phyloP scores from a whole-genome alignment of 225 moss, liverwort and hornwort genomes.

The Ulota crispa region DNA sequence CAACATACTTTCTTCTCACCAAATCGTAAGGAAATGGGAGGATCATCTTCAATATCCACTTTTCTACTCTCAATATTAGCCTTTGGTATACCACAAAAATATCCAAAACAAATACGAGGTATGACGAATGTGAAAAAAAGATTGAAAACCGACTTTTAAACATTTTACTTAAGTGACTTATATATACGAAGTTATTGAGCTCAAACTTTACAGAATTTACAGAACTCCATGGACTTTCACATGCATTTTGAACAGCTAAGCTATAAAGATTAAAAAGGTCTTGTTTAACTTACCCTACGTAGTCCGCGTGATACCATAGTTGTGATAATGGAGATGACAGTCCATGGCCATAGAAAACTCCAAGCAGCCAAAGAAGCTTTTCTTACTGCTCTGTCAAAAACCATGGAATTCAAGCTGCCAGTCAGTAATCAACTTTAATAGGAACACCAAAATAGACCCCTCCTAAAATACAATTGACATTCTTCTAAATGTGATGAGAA shows the following conservation, averaged over 20 bases:
- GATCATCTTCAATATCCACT: background rate
- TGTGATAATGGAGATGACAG: background rate
- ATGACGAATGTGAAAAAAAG: background rate
- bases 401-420: constrained; percentile 30
- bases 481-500: background rate
- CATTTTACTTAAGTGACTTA: too few species aligned
- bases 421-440: constrained; percentile 16
- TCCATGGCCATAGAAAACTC: constrained; percentile 14
- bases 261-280: background rate
- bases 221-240: background rate
- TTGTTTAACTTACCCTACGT: constrained; percentile 18
- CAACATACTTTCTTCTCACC: background rate
- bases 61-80: background rate
- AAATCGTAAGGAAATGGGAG: background rate
- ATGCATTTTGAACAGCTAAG: background rate
- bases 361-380: background rate
- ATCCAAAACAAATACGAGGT: background rate
- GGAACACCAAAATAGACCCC: background rate
- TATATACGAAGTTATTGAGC: background rate
- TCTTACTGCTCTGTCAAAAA: constrained; percentile 47
- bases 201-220: background rate
- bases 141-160: background rate
- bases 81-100: background rate
- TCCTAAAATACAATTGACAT: background rate
- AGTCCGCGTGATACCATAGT: background rate